Base-by-base conservation (phyloP, 2,329 filamentous ascomycete genomes). In the Fusarium sp. region DNA sequence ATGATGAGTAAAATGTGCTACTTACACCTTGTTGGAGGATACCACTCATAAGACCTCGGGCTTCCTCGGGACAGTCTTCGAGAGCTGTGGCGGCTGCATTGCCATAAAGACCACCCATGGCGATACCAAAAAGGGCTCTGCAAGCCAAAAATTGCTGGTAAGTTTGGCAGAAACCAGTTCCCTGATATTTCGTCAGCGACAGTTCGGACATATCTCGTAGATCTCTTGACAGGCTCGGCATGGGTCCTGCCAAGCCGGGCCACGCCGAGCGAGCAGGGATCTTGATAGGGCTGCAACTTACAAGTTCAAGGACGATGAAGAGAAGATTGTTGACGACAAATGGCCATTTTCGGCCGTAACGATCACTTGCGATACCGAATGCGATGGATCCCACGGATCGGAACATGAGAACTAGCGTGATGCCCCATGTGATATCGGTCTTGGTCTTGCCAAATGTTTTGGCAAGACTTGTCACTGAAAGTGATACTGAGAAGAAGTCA, bases 81-180 rank as follows among this genome's bases (percentile, higher is more conserved):
- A 95, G 84, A 0, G 92, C 92, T 72, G 92, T 94, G 6, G 92
- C 91, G 11, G 91, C 91, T 3, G 91, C 92, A 73, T 94, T 94
- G 57, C 93, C 93, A 78, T 94, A 90, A 3, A 94, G 71, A 69
- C 92, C 93, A 39, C 93, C 93, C 92, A 95, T 95, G 72, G 92
- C 92, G 43, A 95, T 79, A 45, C 92, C 93, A 74, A 94, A 95
- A 5, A 95, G 81, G 42, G 90, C 89, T 40, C 93, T 86, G 13
- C 92, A 92, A 13, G 89, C 92, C 22, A 96, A 82, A 75, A 95
- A 95, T 70, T 92, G 87, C 49, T 83, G 74, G 73, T 92, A 93
- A 0, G 89, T 94, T 0, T 83, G 77, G 66, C 87, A 87, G 76
- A 92, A 94, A 59, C 91, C 91, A 38, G 92, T 93, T 17, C 83